Conservation (phyloP, 2,329 filamentous ascomycete genomes). For the Ambrosiella beaveri region DNA sequence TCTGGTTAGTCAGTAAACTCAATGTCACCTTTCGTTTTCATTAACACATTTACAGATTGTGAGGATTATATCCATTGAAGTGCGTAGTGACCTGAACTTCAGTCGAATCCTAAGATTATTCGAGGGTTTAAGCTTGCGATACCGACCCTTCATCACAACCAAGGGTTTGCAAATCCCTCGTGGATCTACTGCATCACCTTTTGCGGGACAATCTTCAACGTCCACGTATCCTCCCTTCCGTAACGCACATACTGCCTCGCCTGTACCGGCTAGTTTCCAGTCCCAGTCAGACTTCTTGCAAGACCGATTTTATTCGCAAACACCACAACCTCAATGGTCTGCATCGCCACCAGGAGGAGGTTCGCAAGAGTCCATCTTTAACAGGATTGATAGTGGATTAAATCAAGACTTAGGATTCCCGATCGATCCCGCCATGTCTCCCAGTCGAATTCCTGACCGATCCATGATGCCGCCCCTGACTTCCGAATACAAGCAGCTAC, state of each 20-base stretch:
- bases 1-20: not conserved
- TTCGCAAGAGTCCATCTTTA: not conserved
- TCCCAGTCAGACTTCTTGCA: not conserved
- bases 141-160: slow-evolving; percentile 6
- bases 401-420: not conserved
- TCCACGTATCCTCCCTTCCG: not conserved
- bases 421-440: not conserved
- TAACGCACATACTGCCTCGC: slow-evolving; percentile 9
- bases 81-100: slow-evolving; percentile 6
- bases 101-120: slow-evolving; percentile 7
- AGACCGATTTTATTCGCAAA: not conserved
- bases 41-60: slow-evolving; percentile 4
- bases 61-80: slow-evolving; percentile 9
- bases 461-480: not conserved
- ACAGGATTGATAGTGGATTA: not conserved
- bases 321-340: not conserved
- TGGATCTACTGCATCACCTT: slow-evolving; percentile 9
- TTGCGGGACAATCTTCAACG: not conserved
- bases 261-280: slow-evolving; percentile 1
- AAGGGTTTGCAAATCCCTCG: not conserved
- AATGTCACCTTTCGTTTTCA: not conserved
- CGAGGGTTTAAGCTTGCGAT: slow-evolving; percentile 8
- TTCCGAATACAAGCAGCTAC: not conserved
- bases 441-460: not conserved
- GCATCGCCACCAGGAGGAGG: not conserved